Percentiles rank a stretch among this genome's conserved stretches.
Conservation (phyloP, 2,329 filamentous ascomycete species). For the Botrytis elliptica region DNA sequence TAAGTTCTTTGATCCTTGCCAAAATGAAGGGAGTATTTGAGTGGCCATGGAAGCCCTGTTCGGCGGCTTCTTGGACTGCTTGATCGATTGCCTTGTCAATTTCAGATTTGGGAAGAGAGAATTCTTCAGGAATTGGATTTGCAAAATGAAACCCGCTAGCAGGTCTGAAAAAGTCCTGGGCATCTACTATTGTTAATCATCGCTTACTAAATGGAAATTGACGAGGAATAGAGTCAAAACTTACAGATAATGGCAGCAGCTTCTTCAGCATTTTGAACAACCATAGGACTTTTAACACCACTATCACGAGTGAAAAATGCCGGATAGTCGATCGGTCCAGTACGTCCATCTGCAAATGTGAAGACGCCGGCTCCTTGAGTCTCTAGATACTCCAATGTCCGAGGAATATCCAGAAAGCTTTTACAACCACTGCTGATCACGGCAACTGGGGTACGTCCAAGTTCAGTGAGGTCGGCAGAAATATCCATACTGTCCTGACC, state of each 20-base stretch:
- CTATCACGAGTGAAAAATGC: conserved; percentile 92
- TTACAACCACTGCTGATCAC: conserved; percentile 92
- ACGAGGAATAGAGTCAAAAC: conserved; percentile 33
- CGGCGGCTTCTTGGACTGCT: conserved; percentile 54
- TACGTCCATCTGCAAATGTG: conserved; percentile 83
- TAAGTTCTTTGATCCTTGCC: conserved; percentile 66
- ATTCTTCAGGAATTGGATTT: conserved; percentile 67
- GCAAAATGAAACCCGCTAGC: conserved; percentile 78
- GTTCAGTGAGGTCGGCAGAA: conserved; percentile 90
- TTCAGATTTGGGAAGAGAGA: conserved; percentile 57
- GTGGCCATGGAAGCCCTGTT: conserved; percentile 58
- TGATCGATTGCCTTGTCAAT: conserved; percentile 57
- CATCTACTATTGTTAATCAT: conserved; percentile 47
- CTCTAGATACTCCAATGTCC: conserved; percentile 77
- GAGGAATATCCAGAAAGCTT: conserved; percentile 88
- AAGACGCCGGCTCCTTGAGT: conserved; percentile 76
- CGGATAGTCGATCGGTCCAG: conserved; percentile 76
- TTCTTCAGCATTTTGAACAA: conserved; percentile 72
- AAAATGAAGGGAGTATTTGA: conserved; percentile 70
- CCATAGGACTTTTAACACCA: conserved; percentile 73
- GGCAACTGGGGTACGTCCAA: conserved; percentile 83
- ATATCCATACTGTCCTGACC: conserved; percentile 87
- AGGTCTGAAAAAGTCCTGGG: conserved; percentile 66
- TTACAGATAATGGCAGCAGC: conserved; percentile 82
- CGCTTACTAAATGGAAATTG: not conserved